Percentiles rank a stretch among this genome's conserved stretches.
Conservation (phyloP, 2,329 filamentous ascomycete species). For the Botrytis cinerea region DNA sequence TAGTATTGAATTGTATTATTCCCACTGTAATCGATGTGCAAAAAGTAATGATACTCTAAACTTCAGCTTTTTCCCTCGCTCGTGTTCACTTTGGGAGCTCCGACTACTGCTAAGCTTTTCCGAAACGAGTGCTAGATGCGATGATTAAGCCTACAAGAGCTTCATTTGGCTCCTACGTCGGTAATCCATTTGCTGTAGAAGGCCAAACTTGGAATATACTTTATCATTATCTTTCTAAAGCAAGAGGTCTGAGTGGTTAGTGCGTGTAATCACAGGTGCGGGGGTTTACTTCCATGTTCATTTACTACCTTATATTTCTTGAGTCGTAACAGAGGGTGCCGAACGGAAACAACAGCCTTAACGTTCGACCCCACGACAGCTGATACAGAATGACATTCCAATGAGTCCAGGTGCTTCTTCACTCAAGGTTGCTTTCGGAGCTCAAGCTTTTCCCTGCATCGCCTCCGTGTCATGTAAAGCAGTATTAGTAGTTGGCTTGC, state of each 20-base stretch:
- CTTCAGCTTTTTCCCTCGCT: constrained; percentile 9
- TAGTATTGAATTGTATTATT: background rate
- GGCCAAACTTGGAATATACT: constrained; percentile 11
- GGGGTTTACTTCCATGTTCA: constrained; percentile 1
- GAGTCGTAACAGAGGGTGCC: constrained; percentile 21
- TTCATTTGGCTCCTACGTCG: background rate
- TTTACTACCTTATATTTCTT: constrained; percentile 20
- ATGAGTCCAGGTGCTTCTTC: constrained; percentile 5
- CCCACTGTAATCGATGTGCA: background rate
- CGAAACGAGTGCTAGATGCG: constrained; percentile 2
- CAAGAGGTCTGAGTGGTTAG: constrained; percentile 17
- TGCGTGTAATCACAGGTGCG: constrained; percentile 13
- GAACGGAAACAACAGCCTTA: constrained; percentile 20
- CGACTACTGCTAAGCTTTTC: background rate
- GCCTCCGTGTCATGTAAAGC: background rate
- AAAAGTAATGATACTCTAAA: constrained; percentile 15
- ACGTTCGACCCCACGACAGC: constrained; percentile 14
- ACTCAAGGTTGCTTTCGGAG: constrained; percentile 1
- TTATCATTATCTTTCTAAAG: constrained; percentile 2
- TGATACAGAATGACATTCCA: constrained; percentile 8
- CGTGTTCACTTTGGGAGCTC: background rate
- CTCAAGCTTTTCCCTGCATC: constrained; percentile 14
- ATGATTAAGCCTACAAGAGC: background rate
- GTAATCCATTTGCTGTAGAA: constrained; percentile 14
- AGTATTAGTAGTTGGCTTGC: background rate